These are phyloP conservation scores for Penicillium sp. DNA, from an alignment of 2,329 filamentous ascomycete genomes.

Conservation along the genomic window DNA sequence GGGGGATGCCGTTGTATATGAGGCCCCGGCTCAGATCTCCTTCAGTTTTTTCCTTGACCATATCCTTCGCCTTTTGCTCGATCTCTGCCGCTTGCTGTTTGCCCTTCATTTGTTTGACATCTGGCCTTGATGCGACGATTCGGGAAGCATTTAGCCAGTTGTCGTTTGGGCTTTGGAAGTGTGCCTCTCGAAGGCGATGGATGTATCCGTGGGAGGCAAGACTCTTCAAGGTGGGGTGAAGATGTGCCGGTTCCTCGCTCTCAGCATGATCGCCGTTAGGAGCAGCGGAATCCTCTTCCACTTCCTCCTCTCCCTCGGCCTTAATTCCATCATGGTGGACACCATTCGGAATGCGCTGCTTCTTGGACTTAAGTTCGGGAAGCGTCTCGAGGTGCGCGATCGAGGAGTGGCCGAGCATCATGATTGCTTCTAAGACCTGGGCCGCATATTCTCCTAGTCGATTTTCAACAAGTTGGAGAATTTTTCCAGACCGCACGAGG, in stretches of 20 bases:
- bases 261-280: constrained; percentile 23
- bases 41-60: constrained; percentile 34
- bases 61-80: constrained; percentile 22
- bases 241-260: constrained; percentile 21
- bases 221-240: constrained; percentile 38
- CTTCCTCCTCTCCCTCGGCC: constrained; percentile 16
- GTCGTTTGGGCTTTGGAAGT: constrained; percentile 42
- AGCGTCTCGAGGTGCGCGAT: constrained; percentile 45
- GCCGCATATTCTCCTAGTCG: constrained; percentile 73
- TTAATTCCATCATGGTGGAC: constrained; percentile 22
- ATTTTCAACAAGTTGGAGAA: constrained; percentile 70
- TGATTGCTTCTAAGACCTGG: constrained; percentile 69
- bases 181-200: constrained; percentile 36
- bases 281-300: constrained; percentile 42
- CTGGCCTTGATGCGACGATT: constrained; percentile 27
- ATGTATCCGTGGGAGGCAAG: constrained; percentile 43
- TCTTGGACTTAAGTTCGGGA: constrained; percentile 31
- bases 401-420: constrained; percentile 73
- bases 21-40: constrained; percentile 34
- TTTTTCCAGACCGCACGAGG: constrained; percentile 75
- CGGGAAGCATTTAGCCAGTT: constrained; percentile 39
- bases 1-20: constrained; percentile 31
- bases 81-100: constrained; percentile 37
- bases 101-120: constrained; percentile 36
- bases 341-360: constrained; percentile 22